These are phyloP conservation scores for Apiospora hydei DNA, from an alignment of 2,329 filamentous ascomycete genomes.

Conservation along the genomic window DNA sequence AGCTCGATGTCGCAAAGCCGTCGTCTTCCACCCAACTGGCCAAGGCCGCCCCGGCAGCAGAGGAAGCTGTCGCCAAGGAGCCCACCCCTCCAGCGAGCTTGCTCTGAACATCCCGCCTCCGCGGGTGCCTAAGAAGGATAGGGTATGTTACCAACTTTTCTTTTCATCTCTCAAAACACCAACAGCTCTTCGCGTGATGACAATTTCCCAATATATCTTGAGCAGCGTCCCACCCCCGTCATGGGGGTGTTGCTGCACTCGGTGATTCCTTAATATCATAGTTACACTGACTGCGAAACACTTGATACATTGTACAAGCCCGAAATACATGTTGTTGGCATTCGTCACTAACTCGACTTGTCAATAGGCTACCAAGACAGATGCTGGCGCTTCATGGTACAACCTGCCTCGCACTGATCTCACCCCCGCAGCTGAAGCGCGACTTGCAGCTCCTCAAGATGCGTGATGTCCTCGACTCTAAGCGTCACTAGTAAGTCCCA, in stretches of 20 bases:
- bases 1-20: constrained; percentile 39
- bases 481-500: constrained; percentile 22
- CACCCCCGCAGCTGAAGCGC: constrained; percentile 82
- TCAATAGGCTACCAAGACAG: constrained; percentile 50
- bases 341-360: constrained; percentile 28
- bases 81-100: constrained; percentile 31
- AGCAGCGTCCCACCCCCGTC: constrained; percentile 45
- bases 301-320: constrained; percentile 26
- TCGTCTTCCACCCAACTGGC: neutral
- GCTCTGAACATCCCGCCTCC: constrained; percentile 39
- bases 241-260: constrained; percentile 67
- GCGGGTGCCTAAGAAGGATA: constrained; percentile 40
- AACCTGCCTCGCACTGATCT: constrained; percentile 84
- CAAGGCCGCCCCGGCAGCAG: constrained; percentile 22
- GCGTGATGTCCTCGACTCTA: constrained; percentile 87
- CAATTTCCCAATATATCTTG: constrained; percentile 73
- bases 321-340: neutral
- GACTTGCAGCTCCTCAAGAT: constrained; percentile 91
- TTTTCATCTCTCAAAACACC: constrained; percentile 12
- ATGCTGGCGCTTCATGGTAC: constrained; percentile 86
- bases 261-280: constrained; percentile 67
- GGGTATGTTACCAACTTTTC: constrained; percentile 36
- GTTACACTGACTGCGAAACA: constrained; percentile 71
- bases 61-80: constrained; percentile 25
- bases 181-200: constrained; percentile 69